Percentiles rank a stretch among this genome's conserved stretches.
phyloP scores from a whole-genome alignment of 495 filamentous ascomycete species.

The Ramalina intermedia region DNA sequence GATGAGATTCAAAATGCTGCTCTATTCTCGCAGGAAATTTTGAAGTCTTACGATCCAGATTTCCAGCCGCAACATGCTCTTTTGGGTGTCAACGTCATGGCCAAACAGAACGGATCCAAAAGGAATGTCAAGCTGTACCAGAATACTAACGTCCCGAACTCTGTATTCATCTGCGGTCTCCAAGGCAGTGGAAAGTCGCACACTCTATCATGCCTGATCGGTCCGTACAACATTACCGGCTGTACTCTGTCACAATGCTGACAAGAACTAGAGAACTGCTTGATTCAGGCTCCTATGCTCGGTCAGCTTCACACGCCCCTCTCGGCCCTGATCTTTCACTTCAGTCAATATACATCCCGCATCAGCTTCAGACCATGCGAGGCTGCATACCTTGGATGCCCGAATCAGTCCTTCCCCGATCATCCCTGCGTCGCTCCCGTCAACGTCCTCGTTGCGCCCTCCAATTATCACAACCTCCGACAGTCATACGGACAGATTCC shows the following conservation, averaged over 20 bases:
- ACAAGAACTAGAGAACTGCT: background rate
- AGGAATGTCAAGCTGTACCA: conserved; percentile 1
- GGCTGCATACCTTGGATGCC: conserved; percentile 43
- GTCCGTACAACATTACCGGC: conserved; percentile 38
- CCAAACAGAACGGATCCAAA: no score
- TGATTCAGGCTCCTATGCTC: conserved; percentile 16
- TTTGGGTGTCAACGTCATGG: no score
- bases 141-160: conserved; percentile 55
- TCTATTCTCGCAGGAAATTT: no score
- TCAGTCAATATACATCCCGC: conserved; percentile 44
- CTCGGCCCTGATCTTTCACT: conserved; percentile 55
- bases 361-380: conserved; percentile 46
- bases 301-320: conserved; percentile 34
- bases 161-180: conserved; percentile 60
- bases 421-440: conserved; percentile 37
- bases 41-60: no score
- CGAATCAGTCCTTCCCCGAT: no score
- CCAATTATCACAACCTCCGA: conserved; percentile 36
- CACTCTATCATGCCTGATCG: conserved; percentile 54
- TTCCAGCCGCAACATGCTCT: no score
- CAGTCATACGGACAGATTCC: conserved; percentile 22
- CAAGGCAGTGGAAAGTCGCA: conserved; percentile 70
- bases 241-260: background rate
- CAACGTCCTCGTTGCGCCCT: conserved; percentile 48
- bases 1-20: no score